Base-by-base conservation (phyloP, 352 stramenopile species). In the Phytopythium litorale region DNA sequence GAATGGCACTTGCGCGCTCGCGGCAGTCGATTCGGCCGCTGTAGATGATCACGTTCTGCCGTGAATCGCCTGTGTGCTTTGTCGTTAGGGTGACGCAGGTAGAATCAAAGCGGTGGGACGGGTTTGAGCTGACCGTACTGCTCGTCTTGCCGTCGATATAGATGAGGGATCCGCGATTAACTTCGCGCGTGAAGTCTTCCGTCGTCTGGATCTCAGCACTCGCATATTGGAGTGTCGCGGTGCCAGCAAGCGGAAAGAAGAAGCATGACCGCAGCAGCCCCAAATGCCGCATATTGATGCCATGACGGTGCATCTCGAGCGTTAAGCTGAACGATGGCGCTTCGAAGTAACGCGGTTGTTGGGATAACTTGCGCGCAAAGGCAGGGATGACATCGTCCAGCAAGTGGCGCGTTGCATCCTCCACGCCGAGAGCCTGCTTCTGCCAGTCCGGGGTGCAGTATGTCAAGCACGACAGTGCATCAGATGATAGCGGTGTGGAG, bases 271-370 rank as follows among this genome's bases (percentile, higher is more conserved):
- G 81, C 8, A 98, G 37, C 1, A 96, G 58, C 5, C 91, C 91
- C 25, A 98, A 68, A 53, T 98, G 91, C 0, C 92, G 85, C 58
- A 97, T 63, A 56, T 96, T 97, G 56, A 98, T 96, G 1, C 92
- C 92, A 19, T 95, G 81, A 30, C 83, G 68, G 62, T 98, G 91
- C 73, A 98, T 76, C 57, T 97, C 90, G 12, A 75, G 66, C 0
- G 81, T 82, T 15, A 98, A 48, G 52, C 84, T 56, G 48, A 89
- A 88, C n/a, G 62, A 68, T 0, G 64, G 49, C 0, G 71, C 67
- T 7, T 75, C 72, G 45, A 88, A 90, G 38, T 91, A 94, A 23
- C 75, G 45, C 2, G 52, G 15, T 35, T 85, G 81, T 23, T 82
- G 71, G 21, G 80, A 89, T 21, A 97, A 60, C 38, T 97, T 92